Evolutionary conservation across 2,329 filamentous ascomycete genomes (phyloP), one percentile per base, ranked within the genome.

Genomic region (Stachybotrys echinatus): DNA sequence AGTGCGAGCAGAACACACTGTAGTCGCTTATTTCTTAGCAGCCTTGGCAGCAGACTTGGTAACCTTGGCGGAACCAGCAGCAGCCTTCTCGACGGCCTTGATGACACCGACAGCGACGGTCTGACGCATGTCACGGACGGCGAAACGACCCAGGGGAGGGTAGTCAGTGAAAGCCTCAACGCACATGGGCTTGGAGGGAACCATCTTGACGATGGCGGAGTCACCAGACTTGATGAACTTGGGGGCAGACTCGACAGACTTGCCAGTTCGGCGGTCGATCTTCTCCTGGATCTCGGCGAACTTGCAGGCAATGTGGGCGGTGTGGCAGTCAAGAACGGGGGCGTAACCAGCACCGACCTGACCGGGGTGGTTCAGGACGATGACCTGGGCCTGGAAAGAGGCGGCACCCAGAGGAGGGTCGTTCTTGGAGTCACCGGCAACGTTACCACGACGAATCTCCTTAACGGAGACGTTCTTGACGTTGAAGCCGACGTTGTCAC

Each of bases 191-290:
- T 99, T 99, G 83, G 92, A 96, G 74, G 94, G 94, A 84, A 96
- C 74, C 94, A 99, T 97, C 91, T 96, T 97, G 83, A 99, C 94
- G 81, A 99, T 99, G 77, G 92, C 92, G 65, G 94, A 92, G 77
- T 99, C 94, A 88, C 94, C 94, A 70, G 92, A 96, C 91, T 99
- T 99, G 89, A 99, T 92, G 87, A 96, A 97, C 88, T 99, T 99
- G 80, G 94, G 94, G 71, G 71, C 74, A 74, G 81, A 72, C 80
- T 99, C 94, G 71, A 89, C 84, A 63, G 92, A 89, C 87, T 99
- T 99, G 76, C 94, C 94, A 74, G 94, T 96, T 90, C 94, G 94
- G 80, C 94, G 92, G 77, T 99, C 94, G 71, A 99, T 99, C 92
- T 99, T 99, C 89, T 97, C 90, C 63, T 92, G 83, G 71, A 99